Percentiles rank a stretch among this genome's conserved stretches.
phyloP scores from a whole-genome alignment of 2,329 filamentous ascomycete genomes.

The Aschersonia sp. region DNA sequence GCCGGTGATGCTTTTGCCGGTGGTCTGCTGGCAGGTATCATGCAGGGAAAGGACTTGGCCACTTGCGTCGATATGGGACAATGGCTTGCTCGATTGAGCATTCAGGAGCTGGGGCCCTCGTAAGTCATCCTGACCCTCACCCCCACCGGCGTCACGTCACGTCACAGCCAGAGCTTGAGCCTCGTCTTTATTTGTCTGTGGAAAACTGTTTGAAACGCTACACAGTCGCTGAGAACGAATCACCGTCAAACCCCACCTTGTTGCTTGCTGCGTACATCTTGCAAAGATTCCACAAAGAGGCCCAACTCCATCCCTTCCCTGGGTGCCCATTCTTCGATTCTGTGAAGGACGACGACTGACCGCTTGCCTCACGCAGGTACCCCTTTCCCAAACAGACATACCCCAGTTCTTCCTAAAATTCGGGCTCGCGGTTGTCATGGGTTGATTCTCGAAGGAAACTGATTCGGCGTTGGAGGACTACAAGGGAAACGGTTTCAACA shows the following conservation, averaged over 20 bases:
- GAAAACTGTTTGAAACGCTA: neutral
- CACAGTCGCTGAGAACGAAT: neutral
- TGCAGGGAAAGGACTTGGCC: slow-evolving; percentile 69
- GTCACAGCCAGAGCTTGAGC: too few relatives aligned
- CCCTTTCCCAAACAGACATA: slow-evolving; percentile 74
- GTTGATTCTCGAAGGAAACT: slow-evolving; percentile 9
- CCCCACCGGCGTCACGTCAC: neutral
- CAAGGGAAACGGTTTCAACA: slow-evolving; percentile 37
- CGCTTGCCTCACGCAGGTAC: slow-evolving; percentile 35
- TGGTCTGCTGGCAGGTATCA: slow-evolving; percentile 80
- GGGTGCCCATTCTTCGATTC: neutral
- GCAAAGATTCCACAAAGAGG: neutral
- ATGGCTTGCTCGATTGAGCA: slow-evolving; percentile 88
- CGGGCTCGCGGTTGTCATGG: slow-evolving; percentile 3
- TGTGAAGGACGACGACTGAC: slow-evolving; percentile 3
- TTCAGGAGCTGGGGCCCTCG: slow-evolving; percentile 91
- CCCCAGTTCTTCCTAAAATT: slow-evolving; percentile 24
- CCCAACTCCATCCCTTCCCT: neutral
- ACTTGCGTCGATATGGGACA: slow-evolving; percentile 81
- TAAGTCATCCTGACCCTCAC: slow-evolving; percentile 38
- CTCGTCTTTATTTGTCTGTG: neutral
- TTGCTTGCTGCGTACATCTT: neutral
- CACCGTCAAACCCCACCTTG: neutral
- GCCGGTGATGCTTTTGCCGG: slow-evolving; percentile 95
- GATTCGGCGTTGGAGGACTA: slow-evolving; percentile 26